Base-by-base conservation (phyloP, 2,329 filamentous ascomycete species). In the Clarireedia paspali region DNA sequence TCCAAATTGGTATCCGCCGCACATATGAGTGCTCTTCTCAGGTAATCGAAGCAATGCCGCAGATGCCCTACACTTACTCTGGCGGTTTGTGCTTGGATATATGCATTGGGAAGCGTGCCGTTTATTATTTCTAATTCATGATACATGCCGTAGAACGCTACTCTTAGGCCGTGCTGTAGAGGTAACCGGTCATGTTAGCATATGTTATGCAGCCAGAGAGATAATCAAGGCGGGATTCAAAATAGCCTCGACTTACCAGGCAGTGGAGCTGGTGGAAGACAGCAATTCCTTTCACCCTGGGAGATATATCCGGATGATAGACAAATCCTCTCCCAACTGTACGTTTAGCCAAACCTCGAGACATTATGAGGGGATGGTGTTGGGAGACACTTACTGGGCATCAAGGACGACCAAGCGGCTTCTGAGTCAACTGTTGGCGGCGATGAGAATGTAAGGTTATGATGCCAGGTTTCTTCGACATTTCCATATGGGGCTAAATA, bases 221-320 rank as follows among this genome's bases (percentile, higher is more conserved):
- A 15, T 17, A 10, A 4, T 3, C 9, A 2, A 27, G 10, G 12
- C 2, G 14, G 30, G 2, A n/a, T 20, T 9, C 5, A 14, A 2
- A 38, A 15, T 23, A 48, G 27, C 26, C 26, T 10, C 12, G 4
- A 45, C 24, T 4, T 34, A 61, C 59, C 1, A 62, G 51, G 17
- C 60, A 62, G 46, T 62, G 60, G 2, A 62, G 20, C 48, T 62
- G 59, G 27, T 62, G 60, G 34, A 62, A 62, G 39, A 59, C 59
- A 0, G 59, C 49, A 7, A 55, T 36, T 12, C 47, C 47, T 20
- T 40, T 42, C 5, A 55, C 36, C 12, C 36, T 42, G 1, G 53
- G 47, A 12, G 53, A 30, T 30, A 55, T 50, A 7, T 45, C 24
- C 1, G 53, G 53, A 40, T 47, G 47, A 24, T 55, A 44, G 9